These are phyloP conservation scores for Trametes sanguinea DNA, from an alignment of 768 basidiomycete genomes.

Conservation along the genomic window DNA sequence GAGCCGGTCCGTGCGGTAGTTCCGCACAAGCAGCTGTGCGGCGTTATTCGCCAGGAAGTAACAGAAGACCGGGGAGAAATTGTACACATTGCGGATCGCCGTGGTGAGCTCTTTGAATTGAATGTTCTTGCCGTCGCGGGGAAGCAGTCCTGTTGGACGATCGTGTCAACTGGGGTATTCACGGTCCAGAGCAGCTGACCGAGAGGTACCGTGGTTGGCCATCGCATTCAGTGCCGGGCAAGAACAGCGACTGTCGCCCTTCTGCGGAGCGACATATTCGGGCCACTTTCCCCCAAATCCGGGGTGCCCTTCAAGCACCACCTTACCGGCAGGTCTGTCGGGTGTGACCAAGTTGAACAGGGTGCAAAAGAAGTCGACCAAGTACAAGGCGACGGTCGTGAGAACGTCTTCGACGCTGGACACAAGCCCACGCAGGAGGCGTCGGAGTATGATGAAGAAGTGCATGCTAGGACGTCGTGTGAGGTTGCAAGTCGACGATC, in stretches of 20 bases:
- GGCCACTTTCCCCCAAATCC: conserved; percentile 71
- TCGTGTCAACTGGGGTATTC: not conserved
- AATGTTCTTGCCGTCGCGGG: conserved; percentile 61
- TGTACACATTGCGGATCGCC: conserved; percentile 58
- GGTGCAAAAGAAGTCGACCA: conserved; percentile 29
- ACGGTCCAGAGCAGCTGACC: not conserved
- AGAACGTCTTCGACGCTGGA: conserved; percentile 4
- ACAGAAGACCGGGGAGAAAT: conserved; percentile 70
- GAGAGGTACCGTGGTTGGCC: conserved; percentile 74
- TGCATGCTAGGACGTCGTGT: no score
- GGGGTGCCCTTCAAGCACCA: conserved; percentile 30
- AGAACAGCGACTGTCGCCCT: conserved; percentile 69
- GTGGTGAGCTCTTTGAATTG: conserved; percentile 51
- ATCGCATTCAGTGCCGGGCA: conserved; percentile 80
- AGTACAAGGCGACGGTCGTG: conserved; percentile 56
- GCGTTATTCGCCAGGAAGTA: conserved; percentile 63
- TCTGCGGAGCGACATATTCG: conserved; percentile 55
- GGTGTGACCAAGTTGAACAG: conserved; percentile 50
- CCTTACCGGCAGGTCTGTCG: conserved; percentile 36
- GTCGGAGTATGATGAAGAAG: conserved; percentile 14
- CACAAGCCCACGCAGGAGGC: conserved; percentile 21
- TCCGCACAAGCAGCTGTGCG: conserved; percentile 58
- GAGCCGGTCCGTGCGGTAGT: conserved; percentile 58
- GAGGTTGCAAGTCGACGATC: no score
- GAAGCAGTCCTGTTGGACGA: not conserved